phyloP scores from a whole-genome alignment of 2,329 filamentous ascomycete genomes.

The Daldinia eschscholtzii region DNA sequence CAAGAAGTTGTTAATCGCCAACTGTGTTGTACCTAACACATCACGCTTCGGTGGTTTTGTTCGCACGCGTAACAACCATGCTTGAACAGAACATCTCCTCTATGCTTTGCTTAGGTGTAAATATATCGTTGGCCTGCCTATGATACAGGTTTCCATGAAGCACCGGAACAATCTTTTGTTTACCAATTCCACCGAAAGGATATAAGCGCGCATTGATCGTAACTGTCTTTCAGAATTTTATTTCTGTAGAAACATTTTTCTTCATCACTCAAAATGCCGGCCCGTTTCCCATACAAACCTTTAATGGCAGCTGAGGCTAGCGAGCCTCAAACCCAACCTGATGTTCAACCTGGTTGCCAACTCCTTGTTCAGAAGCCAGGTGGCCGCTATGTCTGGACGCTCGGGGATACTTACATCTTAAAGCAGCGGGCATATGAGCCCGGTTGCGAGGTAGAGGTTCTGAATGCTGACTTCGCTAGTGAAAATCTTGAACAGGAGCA shows the following conservation, averaged over 20 bases:
- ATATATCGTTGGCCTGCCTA: not conserved
- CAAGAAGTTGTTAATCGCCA: not conserved
- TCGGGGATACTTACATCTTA: constrained; percentile 24
- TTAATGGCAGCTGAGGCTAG: not conserved
- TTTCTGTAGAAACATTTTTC: not conserved
- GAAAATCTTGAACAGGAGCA: not conserved
- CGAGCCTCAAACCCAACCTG: constrained; percentile 7
- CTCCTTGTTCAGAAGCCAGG: constrained; percentile 21
- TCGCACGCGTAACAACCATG: not conserved
- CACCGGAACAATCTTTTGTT: not conserved
- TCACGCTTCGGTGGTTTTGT: not conserved
- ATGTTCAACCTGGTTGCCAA: constrained; percentile 10
- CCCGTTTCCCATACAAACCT: constrained; percentile 30
- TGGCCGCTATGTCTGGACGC: constrained; percentile 16
- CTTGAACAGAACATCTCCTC: not conserved
- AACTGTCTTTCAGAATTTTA: not conserved
- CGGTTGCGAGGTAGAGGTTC: constrained; percentile 23
- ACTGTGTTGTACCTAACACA: not conserved
- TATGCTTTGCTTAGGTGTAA: not conserved
- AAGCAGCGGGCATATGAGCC: constrained; percentile 16
- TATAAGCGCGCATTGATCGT: constrained; percentile 4
- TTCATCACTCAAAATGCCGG: constrained; percentile 19
- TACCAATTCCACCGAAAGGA: not conserved
- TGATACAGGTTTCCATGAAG: not conserved
- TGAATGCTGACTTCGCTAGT: constrained; percentile 15